Evolutionary conservation across 305 asterid species (phyloP), one percentile per base, ranked within the genome.

Genomic region (Fraxinus angustifolia): DNA sequence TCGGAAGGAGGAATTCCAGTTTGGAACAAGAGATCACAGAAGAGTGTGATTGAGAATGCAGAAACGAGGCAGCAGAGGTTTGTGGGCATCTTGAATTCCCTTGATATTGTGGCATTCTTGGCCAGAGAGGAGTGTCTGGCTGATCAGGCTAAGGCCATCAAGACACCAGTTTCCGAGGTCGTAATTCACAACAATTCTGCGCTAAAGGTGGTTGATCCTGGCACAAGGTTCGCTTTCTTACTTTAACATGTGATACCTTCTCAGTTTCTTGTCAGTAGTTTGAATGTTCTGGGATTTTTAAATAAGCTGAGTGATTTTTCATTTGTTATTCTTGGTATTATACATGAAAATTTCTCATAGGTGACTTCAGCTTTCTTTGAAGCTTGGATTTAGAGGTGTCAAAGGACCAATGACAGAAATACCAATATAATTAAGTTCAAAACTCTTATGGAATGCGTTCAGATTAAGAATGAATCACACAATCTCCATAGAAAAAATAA

Each of bases 161-260:
- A 83, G 72, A 92, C 97, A 71, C 97, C 97, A 21, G 99, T 94
- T 82, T 91, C 99, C 8, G 89, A 91, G 87, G 93, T 93, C 36
- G 91, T 96, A 62, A 82, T 87, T 85, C 91, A 93, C 28, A 85
- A 89, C 81, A 84, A 76, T 86, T 86, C 97, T 76, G 88, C 91
- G 31, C 93, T 96, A 28, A 92, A 93, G 90, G 97, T 88, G 82
- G 93, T 96, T 79, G 97, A 96, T 89, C 98, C 99, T 4, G 99
- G 91, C 58, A 96, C 98, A 38, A 96, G 99, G 99, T 95, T 82
- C 36, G 84, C 38, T 45, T 6, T 4, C 48, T 42, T 11, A 30
- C 38, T 30, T 67, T 30, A 12, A 12, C 19, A 3, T 26, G 40
- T 35, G 12, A 0, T 38, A 11, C 30, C 19, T 31, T 16, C 45